These are phyloP conservation scores for Monilinia polystroma DNA, from an alignment of 2,329 filamentous ascomycete species.

Conservation along the genomic window DNA sequence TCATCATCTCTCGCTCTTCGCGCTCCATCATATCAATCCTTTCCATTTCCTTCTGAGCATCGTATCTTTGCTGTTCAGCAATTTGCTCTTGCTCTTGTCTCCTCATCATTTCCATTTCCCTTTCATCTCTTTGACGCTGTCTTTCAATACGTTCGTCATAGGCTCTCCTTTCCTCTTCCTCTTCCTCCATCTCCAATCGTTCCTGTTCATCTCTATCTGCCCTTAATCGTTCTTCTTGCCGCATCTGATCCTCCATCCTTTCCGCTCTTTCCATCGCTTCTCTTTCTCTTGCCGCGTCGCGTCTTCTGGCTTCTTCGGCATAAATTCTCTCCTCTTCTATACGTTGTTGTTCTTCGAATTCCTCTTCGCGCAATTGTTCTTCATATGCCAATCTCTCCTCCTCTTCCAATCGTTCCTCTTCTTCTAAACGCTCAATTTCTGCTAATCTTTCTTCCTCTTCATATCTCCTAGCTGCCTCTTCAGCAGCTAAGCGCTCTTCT, in stretches of 20 bases:
- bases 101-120: slow-evolving; percentile 6
- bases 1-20: slow-evolving; percentile 13
- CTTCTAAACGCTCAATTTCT: slow-evolving; percentile 7
- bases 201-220: slow-evolving; percentile 20
- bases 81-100: slow-evolving; percentile 17
- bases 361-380: slow-evolving; percentile 17
- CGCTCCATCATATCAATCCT: slow-evolving; percentile 13
- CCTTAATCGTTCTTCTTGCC: slow-evolving; percentile 10
- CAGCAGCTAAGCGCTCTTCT: slow-evolving; percentile 18
- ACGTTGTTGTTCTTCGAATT: slow-evolving; percentile 11
- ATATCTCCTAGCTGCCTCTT: slow-evolving; percentile 3
- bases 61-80: slow-evolving; percentile 10
- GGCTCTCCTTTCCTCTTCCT: slow-evolving; percentile 21
- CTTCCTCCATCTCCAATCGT: slow-evolving; percentile 21
- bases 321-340: slow-evolving; percentile 19
- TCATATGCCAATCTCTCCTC: slow-evolving; percentile 17
- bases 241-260: slow-evolving; percentile 11
- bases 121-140: slow-evolving; percentile 15
- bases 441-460: slow-evolving; percentile 7
- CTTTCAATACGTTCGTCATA: slow-evolving; percentile 7
- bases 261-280: slow-evolving; percentile 9
- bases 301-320: slow-evolving; percentile 16
- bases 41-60: slow-evolving; percentile 17
- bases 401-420: slow-evolving; percentile 15
- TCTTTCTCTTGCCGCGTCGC: slow-evolving; percentile 10